Conservation (phyloP, 345 rosid species). For the Pseudoturritis turrita region DNA sequence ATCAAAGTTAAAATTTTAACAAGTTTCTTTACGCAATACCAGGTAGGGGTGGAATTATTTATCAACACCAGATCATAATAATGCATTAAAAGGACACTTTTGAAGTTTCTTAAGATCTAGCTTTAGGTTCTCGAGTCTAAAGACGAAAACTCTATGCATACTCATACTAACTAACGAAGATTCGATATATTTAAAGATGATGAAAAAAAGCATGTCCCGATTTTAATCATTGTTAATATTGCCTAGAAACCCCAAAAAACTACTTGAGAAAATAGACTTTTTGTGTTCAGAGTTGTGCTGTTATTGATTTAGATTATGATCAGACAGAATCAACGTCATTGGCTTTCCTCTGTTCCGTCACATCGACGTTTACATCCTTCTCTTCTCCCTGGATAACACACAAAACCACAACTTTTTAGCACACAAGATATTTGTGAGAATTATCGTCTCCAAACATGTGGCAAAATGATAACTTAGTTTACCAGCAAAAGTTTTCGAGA, state of each 20-base stretch:
- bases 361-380: conserved; percentile 34
- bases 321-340: conserved; percentile 19
- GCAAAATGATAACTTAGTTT: neutral
- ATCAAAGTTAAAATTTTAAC: neutral
- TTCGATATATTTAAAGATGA: neutral
- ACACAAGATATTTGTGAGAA: neutral
- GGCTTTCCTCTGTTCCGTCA: conserved; percentile 20
- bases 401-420: neutral
- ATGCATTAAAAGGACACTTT: neutral
- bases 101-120: neutral
- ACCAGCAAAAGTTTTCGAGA: neutral
- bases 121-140: neutral
- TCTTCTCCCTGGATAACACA: conserved; percentile 31
- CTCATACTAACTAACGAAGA: neutral
- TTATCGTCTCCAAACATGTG: neutral
- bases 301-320: neutral
- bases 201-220: neutral
- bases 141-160: neutral
- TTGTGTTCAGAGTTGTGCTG: neutral
- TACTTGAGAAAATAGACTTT: neutral
- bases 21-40: neutral
- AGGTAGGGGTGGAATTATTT: no score
- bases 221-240: neutral
- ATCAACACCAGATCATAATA: no score
- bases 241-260: neutral